phyloP scores from a whole-genome alignment of 176 grass and related monocot genomes.

The Zizania latifolia region DNA sequence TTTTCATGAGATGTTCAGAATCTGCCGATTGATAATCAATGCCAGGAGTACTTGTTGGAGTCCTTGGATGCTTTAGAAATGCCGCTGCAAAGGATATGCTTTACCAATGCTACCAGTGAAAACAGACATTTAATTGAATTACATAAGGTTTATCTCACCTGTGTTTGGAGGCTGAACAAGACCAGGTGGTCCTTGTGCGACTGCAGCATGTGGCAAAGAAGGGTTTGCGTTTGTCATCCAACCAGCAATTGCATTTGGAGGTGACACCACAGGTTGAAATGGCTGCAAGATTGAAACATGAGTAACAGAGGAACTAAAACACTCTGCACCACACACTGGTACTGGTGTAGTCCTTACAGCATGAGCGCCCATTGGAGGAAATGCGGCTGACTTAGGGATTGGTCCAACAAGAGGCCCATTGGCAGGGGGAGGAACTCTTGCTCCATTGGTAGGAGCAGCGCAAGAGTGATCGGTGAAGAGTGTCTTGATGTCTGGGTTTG shows the following conservation, averaged over 20 bases:
- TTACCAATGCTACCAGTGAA: not conserved
- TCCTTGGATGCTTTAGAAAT: constrained; percentile 93
- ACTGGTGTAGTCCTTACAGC: constrained; percentile 40
- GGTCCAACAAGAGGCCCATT: constrained; percentile 92
- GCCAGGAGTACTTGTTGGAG: constrained; percentile 68
- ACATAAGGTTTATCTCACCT: constrained; percentile 37
- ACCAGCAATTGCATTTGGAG: constrained; percentile 90
- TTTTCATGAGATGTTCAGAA: constrained; percentile 98
- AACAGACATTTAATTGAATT: constrained; percentile 15
- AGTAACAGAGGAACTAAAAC: constrained; percentile 3
- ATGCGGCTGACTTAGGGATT: constrained; percentile 87
- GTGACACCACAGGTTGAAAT: constrained; percentile 92
- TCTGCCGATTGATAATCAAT: constrained; percentile 97
- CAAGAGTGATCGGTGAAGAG: constrained; percentile 98
- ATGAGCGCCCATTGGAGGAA: constrained; percentile 90
- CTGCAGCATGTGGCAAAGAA: constrained; percentile 67
- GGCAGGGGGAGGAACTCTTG: constrained; percentile 66
- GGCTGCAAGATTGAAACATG: constrained; percentile 49
- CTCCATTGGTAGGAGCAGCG: constrained; percentile 78
- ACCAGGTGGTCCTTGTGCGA: constrained; percentile 85
- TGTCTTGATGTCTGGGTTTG: constrained; percentile 98
- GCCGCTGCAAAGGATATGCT: constrained; percentile 56
- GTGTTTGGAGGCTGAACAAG: constrained; percentile 81
- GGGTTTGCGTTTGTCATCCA: constrained; percentile 98
- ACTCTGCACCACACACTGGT: not conserved